Conservation (phyloP, 768 basidiomycete genomes). For the Hygrophorus russula region DNA sequence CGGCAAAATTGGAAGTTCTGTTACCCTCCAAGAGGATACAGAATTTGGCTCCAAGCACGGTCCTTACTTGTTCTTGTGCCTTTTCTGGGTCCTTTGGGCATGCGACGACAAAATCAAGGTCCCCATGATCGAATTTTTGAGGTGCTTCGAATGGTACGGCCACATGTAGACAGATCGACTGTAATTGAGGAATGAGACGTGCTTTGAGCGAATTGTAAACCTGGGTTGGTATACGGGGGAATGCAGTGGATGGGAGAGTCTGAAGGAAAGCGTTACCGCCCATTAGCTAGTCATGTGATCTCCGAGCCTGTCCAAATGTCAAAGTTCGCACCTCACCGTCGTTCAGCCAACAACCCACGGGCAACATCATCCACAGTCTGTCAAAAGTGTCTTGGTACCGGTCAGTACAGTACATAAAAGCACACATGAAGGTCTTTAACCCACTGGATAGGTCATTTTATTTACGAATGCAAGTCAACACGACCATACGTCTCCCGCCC, state of each 20-base stretch:
- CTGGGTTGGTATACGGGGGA: constrained; percentile 51
- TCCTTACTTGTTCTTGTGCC: constrained; percentile 25
- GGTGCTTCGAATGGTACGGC: constrained; percentile 52
- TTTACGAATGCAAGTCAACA: constrained; percentile 76
- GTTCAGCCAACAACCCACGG: constrained; percentile 48
- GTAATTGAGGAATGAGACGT: constrained; percentile 28
- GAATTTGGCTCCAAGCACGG: constrained; percentile 34
- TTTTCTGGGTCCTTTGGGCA: constrained; percentile 20
- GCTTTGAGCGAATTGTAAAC: constrained; percentile 43
- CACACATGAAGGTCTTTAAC: constrained; percentile 4
- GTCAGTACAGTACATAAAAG: constrained; percentile 22
- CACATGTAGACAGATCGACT: constrained; percentile 37
- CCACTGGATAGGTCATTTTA: constrained; percentile 58
- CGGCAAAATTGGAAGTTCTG: constrained; percentile 53
- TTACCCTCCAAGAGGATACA: constrained; percentile 37
- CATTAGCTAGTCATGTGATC: constrained; percentile 26
- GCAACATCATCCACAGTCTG: constrained; percentile 61
- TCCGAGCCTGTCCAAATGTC: constrained; percentile 42
- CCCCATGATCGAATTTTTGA: constrained; percentile 54
- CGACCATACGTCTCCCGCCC: constrained; percentile 85
- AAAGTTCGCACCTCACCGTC: constrained; percentile 68
- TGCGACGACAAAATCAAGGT: constrained; percentile 57
- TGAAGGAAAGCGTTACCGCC: constrained; percentile 60
- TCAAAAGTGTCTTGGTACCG: constrained; percentile 71
- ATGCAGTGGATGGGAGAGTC: constrained; percentile 27